Evolutionary conservation across 2,329 filamentous ascomycete genomes (phyloP).

Genomic region (Bertia moriformis): DNA sequence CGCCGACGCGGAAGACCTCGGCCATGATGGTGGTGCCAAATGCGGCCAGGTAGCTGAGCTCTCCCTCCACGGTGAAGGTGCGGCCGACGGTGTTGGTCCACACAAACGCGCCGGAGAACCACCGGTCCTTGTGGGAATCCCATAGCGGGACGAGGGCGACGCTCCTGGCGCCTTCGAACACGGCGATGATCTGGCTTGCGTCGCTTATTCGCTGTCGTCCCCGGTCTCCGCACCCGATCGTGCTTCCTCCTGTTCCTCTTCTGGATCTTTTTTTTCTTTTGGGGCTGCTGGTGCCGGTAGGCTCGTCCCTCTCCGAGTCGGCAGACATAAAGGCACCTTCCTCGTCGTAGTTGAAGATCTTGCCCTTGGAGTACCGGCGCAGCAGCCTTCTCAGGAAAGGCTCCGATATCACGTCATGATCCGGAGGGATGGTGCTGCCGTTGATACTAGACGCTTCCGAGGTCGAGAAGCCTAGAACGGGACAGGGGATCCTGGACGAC

Average conservation of each 20-base stretch:
- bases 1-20: conserved; percentile 31
- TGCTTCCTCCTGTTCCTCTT: no score
- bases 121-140: conserved; percentile 26
- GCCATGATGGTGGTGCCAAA: conserved; percentile 40
- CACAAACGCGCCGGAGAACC: conserved; percentile 32
- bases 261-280: no score
- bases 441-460: no score
- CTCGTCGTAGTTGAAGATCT: conserved; percentile 29
- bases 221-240: no score
- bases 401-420: conserved; percentile 13
- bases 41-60: conserved; percentile 32
- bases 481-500: conserved; percentile 9
- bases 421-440: no score
- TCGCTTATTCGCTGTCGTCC: no score
- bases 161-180: conserved; percentile 27
- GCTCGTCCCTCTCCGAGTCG: no score
- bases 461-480: conserved; percentile 22
- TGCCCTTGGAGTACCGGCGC: conserved; percentile 26
- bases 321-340: no score
- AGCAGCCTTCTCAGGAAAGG: conserved; percentile 23
- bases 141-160: conserved; percentile 31
- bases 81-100: conserved; percentile 29
- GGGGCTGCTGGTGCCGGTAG: no score
- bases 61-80: conserved; percentile 26
- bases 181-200: conserved; percentile 12